Base-by-base conservation (phyloP, 2,329 filamentous ascomycete genomes). In the Calycina marina region DNA sequence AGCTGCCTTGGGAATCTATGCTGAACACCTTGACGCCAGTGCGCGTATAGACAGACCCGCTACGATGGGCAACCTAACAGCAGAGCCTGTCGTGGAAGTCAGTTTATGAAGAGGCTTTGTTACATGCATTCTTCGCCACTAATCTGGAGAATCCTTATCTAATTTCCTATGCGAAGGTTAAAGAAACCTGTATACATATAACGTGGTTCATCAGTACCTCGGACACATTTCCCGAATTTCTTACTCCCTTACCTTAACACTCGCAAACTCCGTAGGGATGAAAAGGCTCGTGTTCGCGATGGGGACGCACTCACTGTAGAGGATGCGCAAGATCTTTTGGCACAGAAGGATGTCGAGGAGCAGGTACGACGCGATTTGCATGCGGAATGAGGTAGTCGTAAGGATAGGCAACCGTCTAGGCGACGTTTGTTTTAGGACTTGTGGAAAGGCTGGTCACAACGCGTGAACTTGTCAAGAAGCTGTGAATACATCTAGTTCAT, bases 1-100 rank as follows among this genome's bases (percentile, higher is more conserved):
- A 4, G 39, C 43, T 10, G 42, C 43, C 12, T 35, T 50, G 20
- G 40, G 39, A 4, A 40, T 45, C 15, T 46, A 43, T 34, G 40
- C 46, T 9, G 36, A 35, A 24, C 34, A 38, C 6, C 36, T 48
- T 30, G 42, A 47, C 40, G 17, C 17, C 1, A 34, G 42, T 8
- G 34, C 25, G 9, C 28, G 44, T 15, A 38, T n/a, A 8, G 25
- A 27, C 8, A n/a, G 13, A 31, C 33, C 38, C 39, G 25, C 40
- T 30, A 14, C 29, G 25, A 24, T 16, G 33, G 12, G 37, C 8
- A 22, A 22, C n/a, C 20, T 22, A n/a, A 22, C 20, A 22, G 20
- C 20, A 22, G 20, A 22, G 20, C 20, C 20, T 22, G 20, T 22
- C 8, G 3, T 22, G n/a, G 20, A 22, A n/a, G 20, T n/a, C n/a